Conservation (phyloP, 495 filamentous ascomycete genomes). For the Penicillium paxilli region DNA sequence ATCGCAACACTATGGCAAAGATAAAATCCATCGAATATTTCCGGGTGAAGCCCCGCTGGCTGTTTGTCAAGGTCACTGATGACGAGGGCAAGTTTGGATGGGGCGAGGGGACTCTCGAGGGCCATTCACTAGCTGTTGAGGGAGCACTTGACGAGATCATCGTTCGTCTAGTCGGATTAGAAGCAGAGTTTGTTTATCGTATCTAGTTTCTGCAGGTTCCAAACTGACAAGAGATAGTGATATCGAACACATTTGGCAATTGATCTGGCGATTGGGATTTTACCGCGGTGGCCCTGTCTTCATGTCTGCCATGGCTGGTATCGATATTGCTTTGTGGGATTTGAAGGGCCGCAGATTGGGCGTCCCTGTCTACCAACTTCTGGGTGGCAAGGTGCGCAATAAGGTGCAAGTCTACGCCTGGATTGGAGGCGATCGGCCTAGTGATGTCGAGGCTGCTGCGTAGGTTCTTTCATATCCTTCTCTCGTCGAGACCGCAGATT, state of each 20-base stretch:
- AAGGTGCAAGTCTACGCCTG: conserved; percentile 81
- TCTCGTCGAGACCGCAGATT: background rate
- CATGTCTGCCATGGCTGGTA: conserved; percentile 76
- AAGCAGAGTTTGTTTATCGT: conserved; percentile 63
- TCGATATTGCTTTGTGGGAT: conserved; percentile 86
- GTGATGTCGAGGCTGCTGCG: conserved; percentile 64
- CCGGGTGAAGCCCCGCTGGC: conserved; percentile 75
- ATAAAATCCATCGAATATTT: conserved; percentile 77
- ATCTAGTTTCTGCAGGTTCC: background rate
- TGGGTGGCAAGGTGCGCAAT: conserved; percentile 74
- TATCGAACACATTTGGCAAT: conserved; percentile 83
- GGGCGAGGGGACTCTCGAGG: conserved; percentile 80
- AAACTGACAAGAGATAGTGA: conserved; percentile 48
- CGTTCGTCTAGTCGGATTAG: conserved; percentile 63
- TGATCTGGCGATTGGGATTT: conserved; percentile 68
- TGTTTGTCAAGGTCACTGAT: conserved; percentile 78
- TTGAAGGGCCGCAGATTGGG: conserved; percentile 61
- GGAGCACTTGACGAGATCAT: conserved; percentile 72
- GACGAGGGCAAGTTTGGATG: conserved; percentile 66
- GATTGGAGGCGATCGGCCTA: conserved; percentile 81
- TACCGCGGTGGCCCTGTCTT: conserved; percentile 85
- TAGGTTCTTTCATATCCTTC: conserved; percentile 9
- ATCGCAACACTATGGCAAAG: conserved; percentile 54
- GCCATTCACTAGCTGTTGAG: conserved; percentile 78
- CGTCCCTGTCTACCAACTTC: conserved; percentile 71